A percentile compares a stretch with the other conserved stretches of the same genome.
These are phyloP conservation scores for Yarrowia osloensis DNA, from an alignment of 805 yeast genomes.

Conservation along the genomic window DNA sequence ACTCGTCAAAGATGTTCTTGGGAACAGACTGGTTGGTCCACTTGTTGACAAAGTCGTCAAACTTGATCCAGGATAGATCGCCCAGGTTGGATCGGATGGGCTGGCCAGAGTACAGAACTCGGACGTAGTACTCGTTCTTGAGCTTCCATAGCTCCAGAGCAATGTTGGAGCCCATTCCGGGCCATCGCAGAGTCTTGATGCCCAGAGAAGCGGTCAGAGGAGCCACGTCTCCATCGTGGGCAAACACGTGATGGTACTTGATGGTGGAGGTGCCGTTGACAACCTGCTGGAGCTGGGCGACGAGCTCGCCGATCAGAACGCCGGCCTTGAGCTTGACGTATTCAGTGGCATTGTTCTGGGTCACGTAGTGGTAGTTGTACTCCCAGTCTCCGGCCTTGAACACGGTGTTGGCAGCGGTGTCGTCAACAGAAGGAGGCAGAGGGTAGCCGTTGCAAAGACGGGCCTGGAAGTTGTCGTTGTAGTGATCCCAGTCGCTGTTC, in stretches of 20 bases:
- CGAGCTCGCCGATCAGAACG: slow-evolving; percentile 46
- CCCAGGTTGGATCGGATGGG: slow-evolving; percentile 34
- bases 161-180: slow-evolving; percentile 52
- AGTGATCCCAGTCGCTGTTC: slow-evolving; percentile 45
- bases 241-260: slow-evolving; percentile 48
- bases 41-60: slow-evolving; percentile 27
- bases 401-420: slow-evolving; percentile 44
- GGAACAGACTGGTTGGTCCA: slow-evolving; percentile 15
- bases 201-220: slow-evolving; percentile 45
- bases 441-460: slow-evolving; percentile 46
- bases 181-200: slow-evolving; percentile 47
- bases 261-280: slow-evolving; percentile 40
- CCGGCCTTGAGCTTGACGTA: slow-evolving; percentile 45
- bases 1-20: background rate
- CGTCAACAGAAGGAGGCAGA: slow-evolving; percentile 41
- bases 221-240: slow-evolving; percentile 48
- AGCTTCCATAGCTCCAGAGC: slow-evolving; percentile 46
- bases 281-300: slow-evolving; percentile 40
- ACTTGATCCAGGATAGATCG: slow-evolving; percentile 31
- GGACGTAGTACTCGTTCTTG: slow-evolving; percentile 40
- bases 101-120: slow-evolving; percentile 46
- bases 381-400: slow-evolving; percentile 51
- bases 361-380: slow-evolving; percentile 47
- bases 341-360: slow-evolving; percentile 43
- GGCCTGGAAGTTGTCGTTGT: slow-evolving; percentile 48